phyloP scores from a whole-genome alignment of 768 basidiomycete species.

The Pulveroboletus frians region DNA sequence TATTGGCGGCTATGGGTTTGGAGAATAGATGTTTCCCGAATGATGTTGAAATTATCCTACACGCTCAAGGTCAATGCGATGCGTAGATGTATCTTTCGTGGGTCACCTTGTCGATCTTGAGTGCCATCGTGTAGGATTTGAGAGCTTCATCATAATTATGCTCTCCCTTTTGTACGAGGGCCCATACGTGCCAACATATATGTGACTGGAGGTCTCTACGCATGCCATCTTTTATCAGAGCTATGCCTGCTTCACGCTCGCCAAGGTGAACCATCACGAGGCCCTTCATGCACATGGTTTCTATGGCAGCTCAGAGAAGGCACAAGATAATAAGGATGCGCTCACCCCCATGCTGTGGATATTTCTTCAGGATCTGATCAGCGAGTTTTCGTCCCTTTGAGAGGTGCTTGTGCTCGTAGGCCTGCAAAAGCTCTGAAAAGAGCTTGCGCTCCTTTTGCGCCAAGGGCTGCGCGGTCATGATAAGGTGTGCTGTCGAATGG shows the following conservation, averaged over 20 bases:
- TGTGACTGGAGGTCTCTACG: conserved; percentile 80
- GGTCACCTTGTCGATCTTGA: conserved; percentile 80
- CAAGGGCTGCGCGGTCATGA: conserved; percentile 36
- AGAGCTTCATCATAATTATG: conserved; percentile 93
- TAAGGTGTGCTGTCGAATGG: not conserved
- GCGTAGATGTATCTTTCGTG: not conserved
- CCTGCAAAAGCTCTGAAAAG: conserved; percentile 80
- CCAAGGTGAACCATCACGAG: conserved; percentile 79
- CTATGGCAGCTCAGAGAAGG: conserved; percentile 36
- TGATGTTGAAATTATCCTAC: conserved; percentile 90
- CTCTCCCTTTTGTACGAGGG: conserved; percentile 89
- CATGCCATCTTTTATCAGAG: conserved; percentile 80
- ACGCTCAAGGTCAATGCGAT: not conserved
- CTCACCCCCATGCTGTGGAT: conserved; percentile 92
- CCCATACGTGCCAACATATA: conserved; percentile 98
- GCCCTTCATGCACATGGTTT: conserved; percentile 96
- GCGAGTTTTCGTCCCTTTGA: conserved; percentile 88
- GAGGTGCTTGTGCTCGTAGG: conserved; percentile 86
- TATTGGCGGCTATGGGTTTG: conserved; percentile 84
- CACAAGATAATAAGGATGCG: not conserved
- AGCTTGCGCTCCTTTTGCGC: conserved; percentile 79
- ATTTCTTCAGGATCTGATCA: conserved; percentile 92
- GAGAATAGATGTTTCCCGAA: conserved; percentile 85
- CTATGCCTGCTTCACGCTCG: conserved; percentile 72
- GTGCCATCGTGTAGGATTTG: conserved; percentile 86